A percentile compares a stretch with the other conserved stretches of the same genome.
Conservation (phyloP, 1,284 basidiomycete genomes). For the Ceratobasidium sp. region DNA sequence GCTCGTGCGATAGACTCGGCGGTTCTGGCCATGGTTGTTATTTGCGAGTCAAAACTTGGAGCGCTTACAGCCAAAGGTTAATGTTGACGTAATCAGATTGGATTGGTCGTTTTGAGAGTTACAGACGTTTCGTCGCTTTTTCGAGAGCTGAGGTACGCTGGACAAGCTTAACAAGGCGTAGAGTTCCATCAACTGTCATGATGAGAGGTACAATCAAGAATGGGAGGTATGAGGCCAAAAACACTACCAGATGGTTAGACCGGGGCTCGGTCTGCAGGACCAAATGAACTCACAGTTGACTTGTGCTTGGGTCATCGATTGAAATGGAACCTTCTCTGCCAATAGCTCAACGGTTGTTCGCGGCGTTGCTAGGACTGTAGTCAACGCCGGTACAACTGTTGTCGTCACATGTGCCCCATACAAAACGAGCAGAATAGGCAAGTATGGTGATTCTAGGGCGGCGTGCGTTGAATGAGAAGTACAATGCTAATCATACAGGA, state of each 20-base stretch:
- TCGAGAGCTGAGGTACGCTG: constrained; percentile 16
- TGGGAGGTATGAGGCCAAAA: constrained; percentile 44
- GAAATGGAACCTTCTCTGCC: constrained; percentile 10
- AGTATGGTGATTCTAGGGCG: constrained; percentile 23
- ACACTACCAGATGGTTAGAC: constrained; percentile 3
- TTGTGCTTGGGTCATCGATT: constrained; percentile 32
- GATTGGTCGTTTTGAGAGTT: background rate
- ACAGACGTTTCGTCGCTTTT: constrained; percentile 30
- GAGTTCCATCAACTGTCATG: constrained; percentile 36
- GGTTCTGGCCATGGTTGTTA: constrained; percentile 41
- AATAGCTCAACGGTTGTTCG: background rate
- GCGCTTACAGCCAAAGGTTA: constrained; percentile 8
- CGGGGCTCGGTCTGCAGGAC: background rate
- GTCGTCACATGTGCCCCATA: constrained; percentile 42
- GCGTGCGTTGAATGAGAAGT: background rate
- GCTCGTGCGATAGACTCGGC: constrained; percentile 74
- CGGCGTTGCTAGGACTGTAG: constrained; percentile 41
- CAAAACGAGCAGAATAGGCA: constrained; percentile 27
- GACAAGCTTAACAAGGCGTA: constrained; percentile 31
- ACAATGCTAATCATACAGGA: no score
- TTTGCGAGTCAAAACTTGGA: constrained; percentile 35
- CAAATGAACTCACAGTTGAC: constrained; percentile 16
- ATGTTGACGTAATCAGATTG: constrained; percentile 22
- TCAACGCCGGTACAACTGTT: constrained; percentile 30
- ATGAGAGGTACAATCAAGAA: constrained; percentile 42